These are phyloP conservation scores for Lathyrus oleraceus DNA, from an alignment of 306 rosid genomes.

Conservation along the genomic window DNA sequence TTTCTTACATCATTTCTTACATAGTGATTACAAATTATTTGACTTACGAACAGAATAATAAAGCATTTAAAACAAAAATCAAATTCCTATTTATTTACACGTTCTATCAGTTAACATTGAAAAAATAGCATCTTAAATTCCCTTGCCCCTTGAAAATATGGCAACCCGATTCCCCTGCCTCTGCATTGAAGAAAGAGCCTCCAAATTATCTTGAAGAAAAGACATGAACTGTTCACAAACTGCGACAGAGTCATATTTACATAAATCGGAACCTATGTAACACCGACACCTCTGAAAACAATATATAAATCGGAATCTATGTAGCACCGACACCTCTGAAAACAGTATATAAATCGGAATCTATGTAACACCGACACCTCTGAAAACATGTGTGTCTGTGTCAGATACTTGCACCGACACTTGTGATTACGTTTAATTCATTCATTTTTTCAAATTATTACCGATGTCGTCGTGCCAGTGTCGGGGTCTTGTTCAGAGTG, in stretches of 20 bases:
- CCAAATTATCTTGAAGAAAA: neutral
- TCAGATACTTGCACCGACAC: too few species aligned
- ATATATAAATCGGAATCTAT: too few species aligned
- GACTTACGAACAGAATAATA: constrained; percentile 35
- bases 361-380: too few species aligned
- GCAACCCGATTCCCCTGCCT: constrained; percentile 43
- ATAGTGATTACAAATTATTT: constrained; percentile 56
- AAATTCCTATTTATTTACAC: constrained; percentile 76
- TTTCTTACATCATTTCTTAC: constrained; percentile 34
- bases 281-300: too few species aligned
- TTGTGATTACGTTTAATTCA: too few species aligned
- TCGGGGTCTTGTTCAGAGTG: too few species aligned
- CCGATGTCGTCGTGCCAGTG: too few species aligned
- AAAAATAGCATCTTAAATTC: constrained; percentile 50
- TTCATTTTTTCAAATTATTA: too few species aligned
- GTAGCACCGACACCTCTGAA: too few species aligned
- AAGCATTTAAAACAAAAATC: constrained; percentile 31
- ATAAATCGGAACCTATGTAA: neutral
- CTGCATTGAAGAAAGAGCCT: neutral
- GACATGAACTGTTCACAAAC: neutral
- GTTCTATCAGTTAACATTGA: constrained; percentile 35
- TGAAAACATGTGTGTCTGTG: too few species aligned
- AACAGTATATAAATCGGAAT: too few species aligned
- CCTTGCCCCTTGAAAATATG: constrained; percentile 60
- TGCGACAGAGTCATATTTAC: neutral